These are phyloP conservation scores for Solanum hybrid DNA, from an alignment of 305 asterid species.

Conservation along the genomic window DNA sequence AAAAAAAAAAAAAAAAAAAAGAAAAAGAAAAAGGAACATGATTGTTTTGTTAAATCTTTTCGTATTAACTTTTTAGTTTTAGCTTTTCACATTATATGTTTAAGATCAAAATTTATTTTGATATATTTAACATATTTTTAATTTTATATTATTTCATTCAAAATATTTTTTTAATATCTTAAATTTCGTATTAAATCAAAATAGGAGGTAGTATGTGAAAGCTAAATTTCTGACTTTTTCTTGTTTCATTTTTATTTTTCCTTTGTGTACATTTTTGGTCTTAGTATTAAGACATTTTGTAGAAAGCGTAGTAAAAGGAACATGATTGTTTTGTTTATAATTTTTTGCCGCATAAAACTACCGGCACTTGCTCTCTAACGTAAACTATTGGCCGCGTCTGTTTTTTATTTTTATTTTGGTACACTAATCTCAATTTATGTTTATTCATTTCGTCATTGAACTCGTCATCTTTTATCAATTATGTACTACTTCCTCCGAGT, in stretches of 20 bases:
- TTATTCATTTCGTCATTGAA: conserved; percentile 17
- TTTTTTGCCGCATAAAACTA: conserved; percentile 34
- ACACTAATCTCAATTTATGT: background rate
- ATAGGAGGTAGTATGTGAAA: background rate
- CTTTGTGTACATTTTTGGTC: background rate
- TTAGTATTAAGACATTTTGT: no score
- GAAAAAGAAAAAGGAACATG: no score
- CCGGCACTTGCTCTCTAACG: conserved; percentile 10
- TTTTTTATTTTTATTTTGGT: background rate
- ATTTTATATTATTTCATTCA: background rate
- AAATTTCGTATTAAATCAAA: no score
- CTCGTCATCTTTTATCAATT: conserved; percentile 19
- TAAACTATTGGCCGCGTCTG: conserved; percentile 19
- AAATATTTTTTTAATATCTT: no score
- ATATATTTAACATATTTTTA: background rate
- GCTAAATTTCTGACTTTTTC: background rate
- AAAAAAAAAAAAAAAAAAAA: no score
- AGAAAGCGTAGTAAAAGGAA: background rate
- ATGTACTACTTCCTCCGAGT: background rate
- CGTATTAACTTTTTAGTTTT: background rate
- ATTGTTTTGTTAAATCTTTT: no score
- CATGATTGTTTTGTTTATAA: background rate
- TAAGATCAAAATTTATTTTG: background rate
- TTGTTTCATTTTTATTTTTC: background rate
- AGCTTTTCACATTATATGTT: background rate